Conservation (phyloP, 1,139 yeast genomes). For the Yamadazyma oceani region DNA sequence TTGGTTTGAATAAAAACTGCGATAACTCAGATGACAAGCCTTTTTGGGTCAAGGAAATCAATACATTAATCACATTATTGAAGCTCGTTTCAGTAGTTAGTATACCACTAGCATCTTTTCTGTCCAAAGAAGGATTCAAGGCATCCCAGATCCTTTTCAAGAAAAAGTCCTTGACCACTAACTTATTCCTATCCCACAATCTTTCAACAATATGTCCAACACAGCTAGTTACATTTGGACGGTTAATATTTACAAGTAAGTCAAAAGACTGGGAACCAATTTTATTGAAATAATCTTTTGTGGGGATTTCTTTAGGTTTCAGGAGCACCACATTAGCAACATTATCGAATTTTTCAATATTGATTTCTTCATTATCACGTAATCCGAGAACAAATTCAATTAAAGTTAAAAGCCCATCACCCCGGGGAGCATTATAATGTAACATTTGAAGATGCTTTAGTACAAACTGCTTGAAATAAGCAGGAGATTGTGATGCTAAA, state of each 20-base stretch:
- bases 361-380: conserved; percentile 69
- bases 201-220: conserved; percentile 54
- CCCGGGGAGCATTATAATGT: conserved; percentile 51
- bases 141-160: conserved; percentile 47
- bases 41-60: conserved; percentile 60
- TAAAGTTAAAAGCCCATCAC: conserved; percentile 67
- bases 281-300: conserved; percentile 50
- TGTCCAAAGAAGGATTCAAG: conserved; percentile 33
- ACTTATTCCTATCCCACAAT: conserved; percentile 52
- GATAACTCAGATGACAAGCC: conserved; percentile 45
- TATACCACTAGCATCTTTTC: conserved; percentile 17
- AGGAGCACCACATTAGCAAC: conserved; percentile 62
- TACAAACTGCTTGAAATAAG: conserved; percentile 44
- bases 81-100: conserved; percentile 49
- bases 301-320: conserved; percentile 54
- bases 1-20: conserved; percentile 41
- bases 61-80: conserved; percentile 64
- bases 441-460: conserved; percentile 49
- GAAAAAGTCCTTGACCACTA: conserved; percentile 60
- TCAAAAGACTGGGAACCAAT: conserved; percentile 62
- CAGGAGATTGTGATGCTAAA: conserved; percentile 41
- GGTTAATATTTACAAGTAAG: conserved; percentile 56
- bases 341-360: conserved; percentile 61
- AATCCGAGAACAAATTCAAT: conserved; percentile 78
- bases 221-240: conserved; percentile 61